Evolutionary conservation across 2,329 filamentous ascomycete genomes (phyloP), one percentile per base, ranked within the genome.

Genomic region (Aspergillus arachidicola): DNA sequence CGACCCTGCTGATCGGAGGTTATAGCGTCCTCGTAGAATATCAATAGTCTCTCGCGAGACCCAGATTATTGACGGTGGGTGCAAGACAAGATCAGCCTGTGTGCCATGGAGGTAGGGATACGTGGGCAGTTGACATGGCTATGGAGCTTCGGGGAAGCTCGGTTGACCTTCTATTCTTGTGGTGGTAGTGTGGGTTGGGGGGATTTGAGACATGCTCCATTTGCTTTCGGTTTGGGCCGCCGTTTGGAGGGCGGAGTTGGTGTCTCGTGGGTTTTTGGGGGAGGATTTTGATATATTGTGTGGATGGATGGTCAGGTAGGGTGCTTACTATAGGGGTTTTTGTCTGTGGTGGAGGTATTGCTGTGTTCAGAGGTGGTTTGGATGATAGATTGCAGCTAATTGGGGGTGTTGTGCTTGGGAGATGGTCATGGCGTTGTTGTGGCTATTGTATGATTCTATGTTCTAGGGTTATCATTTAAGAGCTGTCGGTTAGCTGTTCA

Each of bases 171-270:
- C 46, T 30, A 7, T 54, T 36, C n/a, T 21, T 54, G 19, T 34
- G 9, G 26, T 12, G 9, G 51, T 26, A 32, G 3, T 23, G 12
- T 41, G 30, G 28, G 9, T 26, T 54, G 28, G n/a, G 11, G 11
- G n/a, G 10, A 51, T 28, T 12, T 54, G 51, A 54, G 51, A 54
- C 51, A 54, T 36, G 51, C 30, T 54, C 51, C 51, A 36, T 54
- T 54, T 23, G 7, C 21, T 14, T 54, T 6, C 51, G 51, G 51
- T 53, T 32, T 53, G 30, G 19, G n/a, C 50, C 50, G 50, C 28
- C 51, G 9, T 23, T 28, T 36, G 30, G 32, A 34, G 6, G 12
- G 12, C 23, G 26, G 26, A 32, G 21, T 32, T 53, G 6, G 19
- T 54, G 10, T 54, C 30, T 28, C 5, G 23, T 48, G 45, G 14